Evolutionary conservation across 2,329 filamentous ascomycete species (phyloP).

Genomic region (Ascocoryne sarcoides): DNA sequence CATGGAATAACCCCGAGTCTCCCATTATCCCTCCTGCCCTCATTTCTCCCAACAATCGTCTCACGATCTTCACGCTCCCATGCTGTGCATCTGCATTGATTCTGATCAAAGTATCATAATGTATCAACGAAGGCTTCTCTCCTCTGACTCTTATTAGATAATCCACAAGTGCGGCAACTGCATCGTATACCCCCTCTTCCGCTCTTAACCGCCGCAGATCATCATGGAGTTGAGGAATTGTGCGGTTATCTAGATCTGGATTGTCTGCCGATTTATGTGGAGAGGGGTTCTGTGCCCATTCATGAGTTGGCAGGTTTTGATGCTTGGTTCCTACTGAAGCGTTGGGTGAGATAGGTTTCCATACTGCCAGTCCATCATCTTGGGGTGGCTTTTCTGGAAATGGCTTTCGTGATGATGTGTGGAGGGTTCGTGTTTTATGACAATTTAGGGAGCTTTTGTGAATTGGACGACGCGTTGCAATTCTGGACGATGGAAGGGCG

Average conservation of each 20-base stretch:
- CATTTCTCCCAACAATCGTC: slow-evolving; percentile 65
- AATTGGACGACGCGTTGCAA: neutral
- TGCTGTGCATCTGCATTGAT: slow-evolving; percentile 54
- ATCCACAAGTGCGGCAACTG: slow-evolving; percentile 41
- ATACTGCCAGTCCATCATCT: neutral
- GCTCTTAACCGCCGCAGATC: slow-evolving; percentile 35
- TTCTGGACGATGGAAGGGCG: neutral
- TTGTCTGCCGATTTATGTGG: too few relatives aligned
- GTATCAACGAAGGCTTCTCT: slow-evolving; percentile 44
- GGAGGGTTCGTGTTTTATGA: neutral
- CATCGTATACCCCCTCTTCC: slow-evolving; percentile 30
- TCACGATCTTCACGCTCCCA: slow-evolving; percentile 59
- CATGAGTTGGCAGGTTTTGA: neutral
- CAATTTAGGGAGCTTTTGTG: neutral
- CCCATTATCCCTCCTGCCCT: slow-evolving; percentile 47
- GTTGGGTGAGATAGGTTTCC: too few relatives aligned
- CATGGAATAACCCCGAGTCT: slow-evolving; percentile 61
- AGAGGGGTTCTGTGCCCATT: neutral
- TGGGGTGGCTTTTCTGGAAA: neutral
- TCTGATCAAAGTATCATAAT: slow-evolving; percentile 69
- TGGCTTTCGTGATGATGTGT: neutral
- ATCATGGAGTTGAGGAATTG: slow-evolving; percentile 37
- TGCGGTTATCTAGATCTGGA: slow-evolving; percentile 22
- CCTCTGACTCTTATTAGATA: slow-evolving; percentile 48
- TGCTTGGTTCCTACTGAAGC: too few relatives aligned